Evolutionary conservation across 129 eudicot genomes (phyloP), one percentile per base, ranked within the genome.

Genomic region (Scalesia atractyloides): DNA sequence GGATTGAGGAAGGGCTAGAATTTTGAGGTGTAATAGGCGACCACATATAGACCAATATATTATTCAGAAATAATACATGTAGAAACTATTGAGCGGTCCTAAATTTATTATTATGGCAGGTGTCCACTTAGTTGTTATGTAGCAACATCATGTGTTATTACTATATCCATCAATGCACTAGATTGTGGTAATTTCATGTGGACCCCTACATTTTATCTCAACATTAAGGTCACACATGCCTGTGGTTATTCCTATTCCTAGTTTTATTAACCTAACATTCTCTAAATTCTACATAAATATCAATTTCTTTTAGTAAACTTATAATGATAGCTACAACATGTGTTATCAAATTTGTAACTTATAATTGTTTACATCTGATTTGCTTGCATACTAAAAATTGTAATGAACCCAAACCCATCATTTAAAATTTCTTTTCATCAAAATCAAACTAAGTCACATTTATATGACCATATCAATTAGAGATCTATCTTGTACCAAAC

Each of bases 41-140:
- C 36, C 58, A 75, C 64, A 62, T 78, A 63, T 63, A 51, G 17
- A 56, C 61, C 44, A 70, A 70, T 8, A 70, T 50, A 70, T 62
- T 53, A 69, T 50, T 26, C 11, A 43, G 33, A 69, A 70, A 62
- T 16, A 64, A 52, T 47, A 57, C 64, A 20, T 49, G 44, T 24
- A 61, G 70, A 44, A 68, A 36, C 41, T 63, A 70, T 63, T 51
- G 60, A 46, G 51, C 64, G 82, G 77, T 78, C 82, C 82, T 22
- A 77, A 63, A 70, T 24, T 78, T 78, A 78, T 70, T 78, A 66
- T 64, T 70, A 64, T 78, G 73, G 77, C 67, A 78, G 82, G 82
- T 70, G 76, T 63, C 65, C 60, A 78, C 7, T 64, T 70, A 78
- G 77, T 78, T 70, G 77, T 70, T 70, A 78, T 70, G 61, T 78